Evolutionary conservation across 2,329 filamentous ascomycete species (phyloP), one percentile per base, ranked within the genome.

Genomic region (Aureobasidium sp.): DNA sequence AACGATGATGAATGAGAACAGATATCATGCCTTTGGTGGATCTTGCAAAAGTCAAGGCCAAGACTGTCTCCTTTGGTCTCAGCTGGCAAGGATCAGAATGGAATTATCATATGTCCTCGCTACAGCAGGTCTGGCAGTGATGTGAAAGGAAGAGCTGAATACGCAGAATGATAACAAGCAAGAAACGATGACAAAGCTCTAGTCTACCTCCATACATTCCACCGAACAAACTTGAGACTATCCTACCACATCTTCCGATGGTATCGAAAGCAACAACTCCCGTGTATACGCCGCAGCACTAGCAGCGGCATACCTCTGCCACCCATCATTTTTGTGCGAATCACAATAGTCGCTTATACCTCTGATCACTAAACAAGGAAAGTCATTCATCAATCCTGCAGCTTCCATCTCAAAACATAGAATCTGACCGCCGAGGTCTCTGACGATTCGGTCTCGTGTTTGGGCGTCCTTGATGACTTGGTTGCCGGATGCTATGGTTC

Each of bases 391-490:
- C 10, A 53, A 3, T 2, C 51, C 51, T 29, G 51, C 51, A 1
- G 51, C 51, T 65, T 69, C 70, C 65, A 66, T 69, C 46, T 67
- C 68, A n/a, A 67, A 64, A 36, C 67, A 68, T 1, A 67, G 24
- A 8, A 59, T 51, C 9, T 61, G 55, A 13, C 27, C 39, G 1
- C 52, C 50, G 39, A 59, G 59, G 59, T 59, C 63, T 65, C 50
- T 60, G 67, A 63, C 66, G 63, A 78, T 67, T 0, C 27, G 15
- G 34, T 67, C 63, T 46, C 66, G 44, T 5, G 39, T 41, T 0
- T n/a, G n/a, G 1, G 15, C 74, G 13, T 72, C 73, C 47, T 75
- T 77, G 43, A 68, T 63, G 0, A 67, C 15, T 13, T 27, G 17
- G 20, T 68, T 65, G 1, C 41, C 64, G 1, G 65, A 68, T 6